Evolutionary conservation across 2,329 filamentous ascomycete genomes (phyloP).

Genomic region (Cordyceps farinosa): DNA sequence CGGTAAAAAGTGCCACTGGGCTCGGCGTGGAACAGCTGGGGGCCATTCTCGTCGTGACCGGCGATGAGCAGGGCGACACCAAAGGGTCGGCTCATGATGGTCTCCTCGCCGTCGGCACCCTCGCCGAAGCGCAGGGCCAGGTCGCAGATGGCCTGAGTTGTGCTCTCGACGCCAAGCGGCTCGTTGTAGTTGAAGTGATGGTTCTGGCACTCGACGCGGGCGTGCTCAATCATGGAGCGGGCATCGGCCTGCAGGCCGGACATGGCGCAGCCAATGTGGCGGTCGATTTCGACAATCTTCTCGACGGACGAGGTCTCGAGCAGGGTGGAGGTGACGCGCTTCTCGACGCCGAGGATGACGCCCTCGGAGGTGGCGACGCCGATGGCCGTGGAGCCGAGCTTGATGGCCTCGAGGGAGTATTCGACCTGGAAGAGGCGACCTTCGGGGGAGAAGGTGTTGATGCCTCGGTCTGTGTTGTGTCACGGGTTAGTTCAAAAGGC

Average conservation of each 20-base stretch:
- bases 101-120: slow-evolving; percentile 95
- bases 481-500: slow-evolving; percentile 32
- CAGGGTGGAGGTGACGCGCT: slow-evolving; percentile 95
- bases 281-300: slow-evolving; percentile 99
- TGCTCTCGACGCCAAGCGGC: slow-evolving; percentile 90
- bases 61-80: slow-evolving; percentile 95
- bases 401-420: slow-evolving; percentile 99
- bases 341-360: slow-evolving; percentile 95
- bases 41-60: slow-evolving; percentile 94
- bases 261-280: slow-evolving; percentile 99
- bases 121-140: slow-evolving; percentile 94
- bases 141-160: slow-evolving; percentile 98
- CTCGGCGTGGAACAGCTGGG: slow-evolving; percentile 95
- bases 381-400: slow-evolving; percentile 97
- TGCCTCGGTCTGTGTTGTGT: slow-evolving; percentile 75
- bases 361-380: slow-evolving; percentile 94
- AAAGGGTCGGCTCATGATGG: slow-evolving; percentile 96
- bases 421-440: slow-evolving; percentile 99
- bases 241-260: slow-evolving; percentile 96
- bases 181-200: slow-evolving; percentile 99
- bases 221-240: slow-evolving; percentile 96
- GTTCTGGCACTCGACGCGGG: slow-evolving; percentile 93
- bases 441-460: slow-evolving; percentile 99
- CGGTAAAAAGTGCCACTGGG: slow-evolving; percentile 98
- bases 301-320: slow-evolving; percentile 97